Evolutionary conservation across 2,329 filamentous ascomycete species (phyloP), one percentile per base, ranked within the genome.

Genomic region (Coniochaeta pulveracea): DNA sequence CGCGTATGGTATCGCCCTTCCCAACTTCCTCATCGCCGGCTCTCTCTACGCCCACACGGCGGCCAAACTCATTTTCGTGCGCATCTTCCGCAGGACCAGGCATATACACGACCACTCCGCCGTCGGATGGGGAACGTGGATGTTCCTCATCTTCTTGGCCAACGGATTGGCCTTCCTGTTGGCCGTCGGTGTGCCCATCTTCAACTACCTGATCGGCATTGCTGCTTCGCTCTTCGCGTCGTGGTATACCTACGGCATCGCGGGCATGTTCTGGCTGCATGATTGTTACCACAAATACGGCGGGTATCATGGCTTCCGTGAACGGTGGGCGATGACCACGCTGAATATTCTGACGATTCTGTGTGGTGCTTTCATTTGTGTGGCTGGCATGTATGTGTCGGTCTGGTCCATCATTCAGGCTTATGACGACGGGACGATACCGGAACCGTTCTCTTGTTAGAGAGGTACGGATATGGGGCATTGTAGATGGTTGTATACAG

Each of bases 211-310:
- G 9, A 59, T 71, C 18, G 65, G 64, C 3, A 63, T 71, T 27
- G 54, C 62, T 14, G 62, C 65, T 0, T 58, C 57, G 5, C 47
- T 69, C 7, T 72, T 72, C 38, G 66, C 66, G 2, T 56, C 60
- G 2, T 72, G 66, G 66, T 71, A 65, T 38, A 69, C 63, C 3
- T 70, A 66, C 40, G 66, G 66, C 2, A 55, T 69, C 26, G 63
- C 64, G 2, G 66, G 65, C 4, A 60, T 59, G 8, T 69, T 71
- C 39, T 70, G 64, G 65, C 48, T 69, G 10, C 59, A 68, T 42
- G 63, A 69, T 34, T 48, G 53, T 2, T 67, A 63, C 35, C 52
- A 66, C 37, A 54, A 56, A 37, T 52, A 54, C 10, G 55, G 56
- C 19, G 58, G 62, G 1, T 48, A 50, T 33, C 39, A 39, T 19